Percentiles rank a stretch among this genome's conserved stretches.
Evolutionary conservation across 768 basidiomycete genomes (phyloP).

Genomic region (Leccinum ochraceum): DNA sequence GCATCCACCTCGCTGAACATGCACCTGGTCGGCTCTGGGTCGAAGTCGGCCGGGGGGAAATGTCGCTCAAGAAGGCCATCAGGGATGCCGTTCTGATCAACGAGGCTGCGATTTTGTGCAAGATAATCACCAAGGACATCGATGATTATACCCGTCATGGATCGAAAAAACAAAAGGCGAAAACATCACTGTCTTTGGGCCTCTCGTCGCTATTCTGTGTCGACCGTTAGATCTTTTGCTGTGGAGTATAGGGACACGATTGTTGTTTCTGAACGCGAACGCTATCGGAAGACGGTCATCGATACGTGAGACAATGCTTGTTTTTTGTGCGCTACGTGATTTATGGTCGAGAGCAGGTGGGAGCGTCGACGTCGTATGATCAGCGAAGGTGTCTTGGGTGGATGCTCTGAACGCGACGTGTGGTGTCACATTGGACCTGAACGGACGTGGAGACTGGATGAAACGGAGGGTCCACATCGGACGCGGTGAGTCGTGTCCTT

Average conservation of each 20-base stretch:
- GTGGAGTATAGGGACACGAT: slow-evolving; percentile 50
- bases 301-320: slow-evolving; percentile 52
- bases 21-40: no score
- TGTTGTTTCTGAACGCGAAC: slow-evolving; percentile 66
- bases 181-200: no score
- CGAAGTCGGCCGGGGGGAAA: no score
- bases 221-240: no score
- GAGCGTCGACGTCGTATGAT: slow-evolving; percentile 73
- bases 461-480: slow-evolving; percentile 89
- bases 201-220: no score
- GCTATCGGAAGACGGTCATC: slow-evolving; percentile 63
- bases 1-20: no score
- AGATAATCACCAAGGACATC: no score
- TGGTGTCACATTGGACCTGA: slow-evolving; percentile 63
- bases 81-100: no score
- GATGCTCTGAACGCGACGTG: slow-evolving; percentile 77
- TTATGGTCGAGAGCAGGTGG: slow-evolving; percentile 45
- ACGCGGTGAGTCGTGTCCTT: slow-evolving; percentile 55
- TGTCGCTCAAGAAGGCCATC: no score
- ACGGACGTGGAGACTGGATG: slow-evolving; percentile 77
- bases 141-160: no score
- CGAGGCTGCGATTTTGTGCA: no score
- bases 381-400: slow-evolving; percentile 58
- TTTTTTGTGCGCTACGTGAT: neutral
- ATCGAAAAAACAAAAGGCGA: no score